A percentile compares a stretch with the other conserved stretches of the same genome.
phyloP scores from a whole-genome alignment of 1,284 basidiomycete species.

The Cryptococcus jaspeensis region DNA sequence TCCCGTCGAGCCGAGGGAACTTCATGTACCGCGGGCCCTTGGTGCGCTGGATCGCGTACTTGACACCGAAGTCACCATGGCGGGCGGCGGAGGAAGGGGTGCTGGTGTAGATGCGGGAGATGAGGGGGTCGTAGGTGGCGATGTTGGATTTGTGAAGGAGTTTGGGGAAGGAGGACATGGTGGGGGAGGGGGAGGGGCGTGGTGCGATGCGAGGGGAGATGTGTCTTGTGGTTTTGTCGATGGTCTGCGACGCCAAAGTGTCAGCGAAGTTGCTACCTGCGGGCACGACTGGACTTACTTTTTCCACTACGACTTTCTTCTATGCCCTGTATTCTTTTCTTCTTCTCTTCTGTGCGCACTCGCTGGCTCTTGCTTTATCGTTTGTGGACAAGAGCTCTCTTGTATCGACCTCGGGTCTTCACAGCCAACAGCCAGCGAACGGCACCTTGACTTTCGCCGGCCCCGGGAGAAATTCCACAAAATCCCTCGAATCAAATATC shows the following conservation, averaged over 20 bases:
- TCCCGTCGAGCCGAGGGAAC: constrained; percentile 39
- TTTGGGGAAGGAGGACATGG: constrained; percentile 35
- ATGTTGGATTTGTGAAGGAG: constrained; percentile 46
- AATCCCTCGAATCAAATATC: constrained; percentile 1
- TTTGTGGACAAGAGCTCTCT: too few relatives aligned
- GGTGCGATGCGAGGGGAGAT: neutral
- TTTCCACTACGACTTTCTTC: neutral
- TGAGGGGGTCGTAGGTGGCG: constrained; percentile 46
- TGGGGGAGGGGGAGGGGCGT: neutral
- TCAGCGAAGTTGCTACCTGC: neutral
- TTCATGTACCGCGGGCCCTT: constrained; percentile 42
- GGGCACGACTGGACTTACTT: neutral
- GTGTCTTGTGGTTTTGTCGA: neutral
- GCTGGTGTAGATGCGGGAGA: constrained; percentile 49
- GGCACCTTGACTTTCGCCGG: neutral
- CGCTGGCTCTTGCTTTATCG: neutral
- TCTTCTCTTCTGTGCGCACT: neutral
- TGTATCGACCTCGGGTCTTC: neutral
- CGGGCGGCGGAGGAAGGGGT: constrained; percentile 32
- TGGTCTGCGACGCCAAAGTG: neutral
- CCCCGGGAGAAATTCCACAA: constrained; percentile 7
- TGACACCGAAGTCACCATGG: constrained; percentile 48
- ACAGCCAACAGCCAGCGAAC: neutral
- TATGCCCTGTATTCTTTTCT: neutral
- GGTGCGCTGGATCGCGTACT: constrained; percentile 37